phyloP scores from a whole-genome alignment of 257 asterid genomes.

The Penstemon eatonii region DNA sequence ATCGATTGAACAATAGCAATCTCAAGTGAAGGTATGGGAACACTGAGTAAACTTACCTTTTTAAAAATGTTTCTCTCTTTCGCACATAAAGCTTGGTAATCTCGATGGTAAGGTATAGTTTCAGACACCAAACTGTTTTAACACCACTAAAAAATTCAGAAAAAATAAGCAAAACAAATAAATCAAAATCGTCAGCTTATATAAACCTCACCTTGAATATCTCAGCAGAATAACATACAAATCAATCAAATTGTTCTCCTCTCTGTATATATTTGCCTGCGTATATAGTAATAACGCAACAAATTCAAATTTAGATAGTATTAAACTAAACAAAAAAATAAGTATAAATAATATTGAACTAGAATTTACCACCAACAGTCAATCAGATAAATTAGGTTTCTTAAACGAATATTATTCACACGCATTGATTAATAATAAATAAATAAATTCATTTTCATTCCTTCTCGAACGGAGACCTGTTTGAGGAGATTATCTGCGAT shows the following conservation, averaged over 20 bases:
- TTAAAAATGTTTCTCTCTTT: conserved; percentile 50
- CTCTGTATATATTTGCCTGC: conserved; percentile 77
- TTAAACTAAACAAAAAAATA: neutral
- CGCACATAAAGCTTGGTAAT: conserved; percentile 51
- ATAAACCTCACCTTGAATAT: conserved; percentile 64
- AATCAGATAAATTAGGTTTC: conserved; percentile 23
- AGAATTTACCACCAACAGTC: conserved; percentile 20
- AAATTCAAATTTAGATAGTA: neutral
- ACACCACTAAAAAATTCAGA: conserved; percentile 30
- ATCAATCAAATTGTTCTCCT: conserved; percentile 73
- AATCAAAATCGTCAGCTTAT: conserved; percentile 10
- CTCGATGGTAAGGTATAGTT: conserved; percentile 79
- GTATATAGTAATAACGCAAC: conserved; percentile 5
- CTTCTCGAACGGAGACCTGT: conserved; percentile 52
- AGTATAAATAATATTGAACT: conserved; percentile 2
- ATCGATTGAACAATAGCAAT: conserved; percentile 12
- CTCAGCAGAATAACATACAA: conserved; percentile 72
- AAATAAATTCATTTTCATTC: neutral
- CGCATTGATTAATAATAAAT: neutral
- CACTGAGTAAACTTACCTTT: conserved; percentile 50
- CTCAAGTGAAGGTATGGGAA: conserved; percentile 7
- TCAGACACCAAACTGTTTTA: conserved; percentile 81
- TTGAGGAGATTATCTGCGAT: conserved; percentile 88
- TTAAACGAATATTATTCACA: neutral
- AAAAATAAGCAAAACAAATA: conserved; percentile 16